These are phyloP conservation scores for Ogataea trehalophila DNA, from an alignment of 805 yeast genomes.

Conservation along the genomic window DNA sequence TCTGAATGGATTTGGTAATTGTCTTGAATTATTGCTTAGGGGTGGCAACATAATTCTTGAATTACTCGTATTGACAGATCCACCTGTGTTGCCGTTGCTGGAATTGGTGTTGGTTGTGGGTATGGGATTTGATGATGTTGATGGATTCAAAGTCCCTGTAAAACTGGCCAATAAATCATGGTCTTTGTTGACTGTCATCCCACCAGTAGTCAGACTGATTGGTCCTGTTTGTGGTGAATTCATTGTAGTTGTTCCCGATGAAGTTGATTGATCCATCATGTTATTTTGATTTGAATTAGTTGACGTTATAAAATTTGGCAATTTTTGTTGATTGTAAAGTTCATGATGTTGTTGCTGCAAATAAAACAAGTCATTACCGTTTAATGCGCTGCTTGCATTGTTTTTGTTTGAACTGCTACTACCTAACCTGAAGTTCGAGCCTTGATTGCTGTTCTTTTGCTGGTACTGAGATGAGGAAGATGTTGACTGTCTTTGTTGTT, in stretches of 20 bases:
- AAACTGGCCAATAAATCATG: too few relatives aligned
- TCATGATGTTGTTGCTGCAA: conserved; percentile 18
- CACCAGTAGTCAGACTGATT: background rate
- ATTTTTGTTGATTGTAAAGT: conserved; percentile 12
- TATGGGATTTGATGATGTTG: background rate
- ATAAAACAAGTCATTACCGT: conserved; percentile 9
- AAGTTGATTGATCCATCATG: background rate
- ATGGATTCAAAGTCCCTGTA: background rate
- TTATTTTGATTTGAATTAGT: background rate
- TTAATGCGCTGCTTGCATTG: conserved; percentile 1
- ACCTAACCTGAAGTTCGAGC: conserved; percentile 7
- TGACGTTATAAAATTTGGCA: conserved; percentile 1
- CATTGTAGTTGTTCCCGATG: conserved; percentile 4
- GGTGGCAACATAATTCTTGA: conserved; percentile 19
- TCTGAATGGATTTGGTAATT: conserved; percentile 16
- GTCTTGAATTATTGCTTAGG: conserved; percentile 12
- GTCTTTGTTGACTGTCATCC: background rate
- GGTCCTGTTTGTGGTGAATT: conserved; percentile 6
- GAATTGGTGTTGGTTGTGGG: background rate
- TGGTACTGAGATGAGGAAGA: background rate
- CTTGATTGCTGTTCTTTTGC: too few relatives aligned
- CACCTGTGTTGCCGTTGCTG: background rate
- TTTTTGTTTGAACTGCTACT: background rate
- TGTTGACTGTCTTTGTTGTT: conserved; percentile 4
- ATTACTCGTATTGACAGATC: conserved; percentile 1